Evolutionary conservation across 139 green algal species (phyloP).

Genomic region (Nannochloris sp.): DNA sequence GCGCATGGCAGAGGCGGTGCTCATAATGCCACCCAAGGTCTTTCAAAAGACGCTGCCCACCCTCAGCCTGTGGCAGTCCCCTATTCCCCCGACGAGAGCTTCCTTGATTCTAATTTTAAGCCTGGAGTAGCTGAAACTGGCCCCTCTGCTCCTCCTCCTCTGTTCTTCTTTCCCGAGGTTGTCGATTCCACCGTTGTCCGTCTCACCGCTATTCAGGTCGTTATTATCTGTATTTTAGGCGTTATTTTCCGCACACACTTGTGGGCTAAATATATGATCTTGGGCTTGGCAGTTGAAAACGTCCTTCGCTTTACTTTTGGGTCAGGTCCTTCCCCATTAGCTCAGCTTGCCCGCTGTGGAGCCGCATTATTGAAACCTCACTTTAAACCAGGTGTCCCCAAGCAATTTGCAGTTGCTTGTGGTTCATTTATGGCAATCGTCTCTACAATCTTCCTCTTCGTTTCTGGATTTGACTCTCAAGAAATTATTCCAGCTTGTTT

Average conservation of each 20-base stretch:
- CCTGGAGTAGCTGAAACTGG: background rate
- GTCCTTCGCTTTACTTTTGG: slow-evolving; percentile 1
- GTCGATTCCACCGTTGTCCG: slow-evolving; percentile 11
- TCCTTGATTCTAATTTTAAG: background rate
- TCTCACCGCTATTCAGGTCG: background rate
- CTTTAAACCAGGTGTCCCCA: background rate
- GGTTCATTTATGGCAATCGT: slow-evolving; percentile 2
- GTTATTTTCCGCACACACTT: slow-evolving; percentile 5
- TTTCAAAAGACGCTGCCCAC: too few species aligned
- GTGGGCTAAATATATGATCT: background rate
- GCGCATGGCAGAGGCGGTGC: too few species aligned
- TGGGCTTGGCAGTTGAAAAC: slow-evolving; percentile 1
- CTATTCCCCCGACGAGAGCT: background rate
- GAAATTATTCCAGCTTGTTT: slow-evolving; percentile 1
- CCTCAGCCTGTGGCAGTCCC: too few species aligned
- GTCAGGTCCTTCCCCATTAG: slow-evolving; percentile 1
- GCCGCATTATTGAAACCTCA: background rate
- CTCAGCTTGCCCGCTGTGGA: background rate
- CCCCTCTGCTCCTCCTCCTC: background rate
- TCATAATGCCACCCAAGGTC: background rate
- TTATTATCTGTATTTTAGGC: background rate
- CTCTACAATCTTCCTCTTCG: slow-evolving; percentile 5
- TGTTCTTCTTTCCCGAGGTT: slow-evolving; percentile 15
- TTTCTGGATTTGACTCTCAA: background rate
- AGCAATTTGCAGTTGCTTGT: slow-evolving; percentile 8